Base-by-base conservation (phyloP, 495 filamentous ascomycete species). In the Echria macrotheca region DNA sequence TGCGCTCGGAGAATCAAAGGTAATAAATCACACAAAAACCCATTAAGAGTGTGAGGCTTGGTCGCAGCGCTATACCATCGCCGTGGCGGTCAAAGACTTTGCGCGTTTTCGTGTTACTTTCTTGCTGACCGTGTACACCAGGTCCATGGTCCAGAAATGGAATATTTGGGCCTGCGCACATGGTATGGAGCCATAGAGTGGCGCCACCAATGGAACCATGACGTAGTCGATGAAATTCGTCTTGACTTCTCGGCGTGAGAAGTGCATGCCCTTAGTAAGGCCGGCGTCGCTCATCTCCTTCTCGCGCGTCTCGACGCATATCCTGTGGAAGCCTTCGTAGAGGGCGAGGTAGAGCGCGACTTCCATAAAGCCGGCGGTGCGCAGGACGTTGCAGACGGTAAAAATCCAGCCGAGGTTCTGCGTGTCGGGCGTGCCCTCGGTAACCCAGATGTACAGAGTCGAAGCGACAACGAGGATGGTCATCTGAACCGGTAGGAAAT, bases 81-180 rank as follows among this genome's bases (percentile, higher is more conserved):
- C 59, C 21, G 59, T 64, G 9, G 54, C 60, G 4, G 63, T 60
- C 28, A 72, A 43, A 8, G 73, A 74, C 36, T 73, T 73, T n/a
- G 64, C 69, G 47, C 72, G 57, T 59, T 67, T 61, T 44, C 73
- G 62, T 5, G 69, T 72, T 2, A 71, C 73, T 61, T 85, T 86
- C 67, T 81, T 80, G 60, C 78, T 84, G 48, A 85, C 81, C 3
- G 75, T 72, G 64, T 85, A 86, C 15, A 81, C 79, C 48, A 86
- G 51, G 43, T 80, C 70, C 26, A 83, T 61, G 0, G 81, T 85
- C 72, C 78, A 84, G 58, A 86, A 81, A 57, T 86, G 82, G 47
- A 69, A 75, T 41, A 85, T 60, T 36, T 82, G 78, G 1, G 83
- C 83, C 25, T 85, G 78, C 4, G 76, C 66, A 8, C 76, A 75